phyloP scores from a whole-genome alignment of 2,329 filamentous ascomycete species.

The Penicillium sp. region DNA sequence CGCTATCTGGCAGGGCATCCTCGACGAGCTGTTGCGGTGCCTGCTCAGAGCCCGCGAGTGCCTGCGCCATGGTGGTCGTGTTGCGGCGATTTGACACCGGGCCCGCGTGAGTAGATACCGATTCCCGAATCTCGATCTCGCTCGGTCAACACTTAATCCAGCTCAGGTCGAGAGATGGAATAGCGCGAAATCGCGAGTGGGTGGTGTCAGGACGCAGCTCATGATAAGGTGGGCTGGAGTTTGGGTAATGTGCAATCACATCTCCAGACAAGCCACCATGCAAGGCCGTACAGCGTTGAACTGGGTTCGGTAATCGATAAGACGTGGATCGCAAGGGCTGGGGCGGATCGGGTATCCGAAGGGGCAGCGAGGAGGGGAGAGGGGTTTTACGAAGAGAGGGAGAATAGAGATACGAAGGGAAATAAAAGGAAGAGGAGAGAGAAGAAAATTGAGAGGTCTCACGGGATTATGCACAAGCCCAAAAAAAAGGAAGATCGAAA shows the following conservation, averaged over 20 bases:
- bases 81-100: constrained; percentile 9
- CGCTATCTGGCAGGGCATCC: constrained; percentile 32
- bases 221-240: constrained; percentile 40
- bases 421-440: constrained; percentile 5
- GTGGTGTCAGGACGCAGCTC: constrained; percentile 37
- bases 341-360: constrained; percentile 29
- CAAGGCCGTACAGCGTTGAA: constrained; percentile 36
- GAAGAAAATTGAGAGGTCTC: constrained; percentile 7
- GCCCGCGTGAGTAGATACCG: constrained; percentile 20
- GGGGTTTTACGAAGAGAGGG: constrained; percentile 14
- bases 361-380: constrained; percentile 22
- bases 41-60: constrained; percentile 18
- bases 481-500: constrained; percentile 13
- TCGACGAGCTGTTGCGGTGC: constrained; percentile 33
- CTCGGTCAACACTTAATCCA: background rate
- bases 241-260: constrained; percentile 25
- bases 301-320: constrained; percentile 28
- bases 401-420: background rate
- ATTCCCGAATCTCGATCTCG: background rate
- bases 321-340: constrained; percentile 29
- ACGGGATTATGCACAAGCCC: constrained; percentile 6
- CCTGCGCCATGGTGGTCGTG: constrained; percentile 21
- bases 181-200: constrained; percentile 39
- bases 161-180: constrained; percentile 26
- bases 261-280: constrained; percentile 36